Evolutionary conservation across 2,329 filamentous ascomycete species (phyloP), one percentile per base, ranked within the genome.

Genomic region (Fusarium multiceps): DNA sequence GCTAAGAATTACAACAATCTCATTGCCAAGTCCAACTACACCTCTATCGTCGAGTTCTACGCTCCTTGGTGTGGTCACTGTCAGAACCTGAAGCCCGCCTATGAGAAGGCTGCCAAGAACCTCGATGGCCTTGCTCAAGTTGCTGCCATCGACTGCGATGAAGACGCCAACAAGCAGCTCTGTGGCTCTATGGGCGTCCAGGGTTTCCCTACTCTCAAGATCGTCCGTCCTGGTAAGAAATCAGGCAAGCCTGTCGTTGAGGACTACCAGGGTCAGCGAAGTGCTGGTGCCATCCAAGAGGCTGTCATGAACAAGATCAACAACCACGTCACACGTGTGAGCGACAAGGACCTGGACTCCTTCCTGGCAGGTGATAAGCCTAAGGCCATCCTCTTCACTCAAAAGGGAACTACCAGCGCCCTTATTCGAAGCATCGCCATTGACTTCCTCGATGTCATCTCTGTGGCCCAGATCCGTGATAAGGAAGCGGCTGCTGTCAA

Each of bases 1-100:
- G 87, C 86, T 60, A 92, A 91, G 80, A 92, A 86, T 75, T 98
- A 97, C 80, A 90, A 95, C 77, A 88, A 86, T 68, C 83, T 97
- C 71, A 94, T 99, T 80, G 89, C 92, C 48, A 90, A 93, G 77
- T 97, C 94, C 28, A 98, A 98, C 78, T 86, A 98, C 81, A 97
- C 94, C 43, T 94, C 94, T 55, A 86, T 89, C 47, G 82, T 89
- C 78, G 93, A 94, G 82, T 98, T 98, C 86, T 98, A 97, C 77
- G 95, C 95, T 11, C 95, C 95, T 25, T 98, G 95, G 95, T 98
- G 96, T 77, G 96, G 95, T 43, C 96, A 98, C 82, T 99, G 96
- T 84, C 88, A 97, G 82, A 98, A 92, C 82, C 91, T 99, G 76
- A 94, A 98, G 82, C 95, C 94, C 5, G 93, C 93, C 46, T 99